Conservation (phyloP, 495 filamentous ascomycete species). For the Aspergillus cavernicola region DNA sequence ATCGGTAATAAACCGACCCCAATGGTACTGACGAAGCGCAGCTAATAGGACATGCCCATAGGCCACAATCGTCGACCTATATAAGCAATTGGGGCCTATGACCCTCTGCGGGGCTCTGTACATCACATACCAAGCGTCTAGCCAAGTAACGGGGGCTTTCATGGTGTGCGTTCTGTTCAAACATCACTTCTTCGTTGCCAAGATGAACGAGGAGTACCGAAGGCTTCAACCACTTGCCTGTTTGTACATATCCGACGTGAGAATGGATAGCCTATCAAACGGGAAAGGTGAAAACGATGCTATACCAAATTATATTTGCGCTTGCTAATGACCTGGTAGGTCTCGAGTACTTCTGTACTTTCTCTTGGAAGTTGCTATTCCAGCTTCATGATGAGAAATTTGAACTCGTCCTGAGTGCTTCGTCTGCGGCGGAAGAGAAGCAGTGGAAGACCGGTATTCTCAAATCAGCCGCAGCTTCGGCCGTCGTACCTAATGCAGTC, state of each 20-base stretch:
- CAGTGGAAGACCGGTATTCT: constrained; percentile 60
- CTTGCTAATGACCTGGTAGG: constrained; percentile 45
- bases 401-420: constrained; percentile 86
- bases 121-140: constrained; percentile 71
- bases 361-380: constrained; percentile 93
- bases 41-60: constrained; percentile 21
- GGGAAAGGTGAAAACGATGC: constrained; percentile 61
- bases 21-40: too few species aligned
- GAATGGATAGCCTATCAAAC: constrained; percentile 74
- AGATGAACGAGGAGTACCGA: constrained; percentile 52
- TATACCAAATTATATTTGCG: neutral
- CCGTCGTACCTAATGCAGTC: constrained; percentile 22
- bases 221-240: constrained; percentile 72
- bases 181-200: constrained; percentile 75
- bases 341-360: constrained; percentile 76
- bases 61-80: constrained; percentile 43
- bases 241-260: constrained; percentile 65
- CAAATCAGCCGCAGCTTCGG: constrained; percentile 26
- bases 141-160: constrained; percentile 68
- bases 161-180: constrained; percentile 85
- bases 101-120: constrained; percentile 83
- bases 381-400: constrained; percentile 70
- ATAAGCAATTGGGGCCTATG: constrained; percentile 77
- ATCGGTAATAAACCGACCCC: constrained; percentile 45
- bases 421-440: constrained; percentile 74